A percentile compares a stretch with the other conserved stretches of the same genome.
Conservation (phyloP, 495 filamentous ascomycete genomes). For the Beverwykella pulmonaria region DNA sequence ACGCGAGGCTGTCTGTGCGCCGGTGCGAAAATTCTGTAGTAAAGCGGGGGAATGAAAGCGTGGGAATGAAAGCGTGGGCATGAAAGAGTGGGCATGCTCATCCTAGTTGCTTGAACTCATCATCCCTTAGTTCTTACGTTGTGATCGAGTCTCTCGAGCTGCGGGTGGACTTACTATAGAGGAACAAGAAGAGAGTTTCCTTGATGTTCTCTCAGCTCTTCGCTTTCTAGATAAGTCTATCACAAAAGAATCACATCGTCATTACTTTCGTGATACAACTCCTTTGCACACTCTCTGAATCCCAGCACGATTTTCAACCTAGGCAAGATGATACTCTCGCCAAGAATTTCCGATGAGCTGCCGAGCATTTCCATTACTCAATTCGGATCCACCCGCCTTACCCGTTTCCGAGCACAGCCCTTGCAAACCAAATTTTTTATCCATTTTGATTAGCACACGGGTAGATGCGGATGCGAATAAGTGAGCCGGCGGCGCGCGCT, state of each 20-base stretch:
- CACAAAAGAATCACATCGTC: no score
- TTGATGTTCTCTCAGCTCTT: no score
- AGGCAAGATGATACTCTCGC: neutral
- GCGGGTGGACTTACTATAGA: no score
- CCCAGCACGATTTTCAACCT: neutral
- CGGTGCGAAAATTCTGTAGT: neutral
- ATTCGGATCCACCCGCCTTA: neutral
- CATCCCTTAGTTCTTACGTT: no score
- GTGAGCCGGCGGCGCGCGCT: neutral
- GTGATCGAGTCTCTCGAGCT: no score
- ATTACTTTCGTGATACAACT: neutral
- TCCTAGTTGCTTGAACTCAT: no score
- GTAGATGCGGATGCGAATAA: neutral
- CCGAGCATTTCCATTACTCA: constrained; percentile 1
- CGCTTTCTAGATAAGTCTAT: no score
- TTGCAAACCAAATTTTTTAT: neutral
- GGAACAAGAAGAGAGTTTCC: no score
- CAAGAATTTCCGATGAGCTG: neutral
- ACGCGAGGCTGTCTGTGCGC: neutral
- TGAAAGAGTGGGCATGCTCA: no score
- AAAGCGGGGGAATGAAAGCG: no score
- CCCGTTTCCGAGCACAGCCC: neutral
- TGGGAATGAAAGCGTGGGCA: no score
- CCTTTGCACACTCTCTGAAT: neutral
- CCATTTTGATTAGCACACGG: neutral